A percentile compares a stretch with the other conserved stretches of the same genome.
Conservation (phyloP, 139 green algal species). For the Penium margaritaceum region DNA sequence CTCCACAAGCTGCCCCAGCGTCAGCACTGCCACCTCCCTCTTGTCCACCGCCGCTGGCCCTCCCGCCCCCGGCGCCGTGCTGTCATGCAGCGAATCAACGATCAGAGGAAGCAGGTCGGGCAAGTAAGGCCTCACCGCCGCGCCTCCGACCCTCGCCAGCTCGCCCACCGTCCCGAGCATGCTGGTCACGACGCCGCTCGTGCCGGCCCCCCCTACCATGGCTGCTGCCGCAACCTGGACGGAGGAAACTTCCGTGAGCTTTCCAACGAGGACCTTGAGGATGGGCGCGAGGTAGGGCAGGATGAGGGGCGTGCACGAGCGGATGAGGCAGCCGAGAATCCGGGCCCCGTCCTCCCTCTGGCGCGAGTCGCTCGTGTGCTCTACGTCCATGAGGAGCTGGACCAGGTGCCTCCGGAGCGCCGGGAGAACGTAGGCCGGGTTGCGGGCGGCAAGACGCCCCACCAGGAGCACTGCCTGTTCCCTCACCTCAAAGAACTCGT, state of each 20-base stretch:
- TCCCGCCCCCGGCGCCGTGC: too few species aligned
- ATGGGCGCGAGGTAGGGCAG: conserved; percentile 81
- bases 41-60: conserved; percentile 41
- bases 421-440: conserved; percentile 84
- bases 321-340: conserved; percentile 77
- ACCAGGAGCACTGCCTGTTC: conserved; percentile 64
- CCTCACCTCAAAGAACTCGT: conserved; percentile 69
- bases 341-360: conserved; percentile 62
- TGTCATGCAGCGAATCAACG: conserved; percentile 71
- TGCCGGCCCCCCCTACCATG: conserved; percentile 36
- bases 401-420: conserved; percentile 79
- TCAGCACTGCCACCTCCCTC: conserved; percentile 65
- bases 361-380: conserved; percentile 60
- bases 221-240: conserved; percentile 1
- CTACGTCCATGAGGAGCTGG: conserved; percentile 78
- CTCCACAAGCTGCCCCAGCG: conserved; percentile 71
- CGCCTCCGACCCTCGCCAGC: conserved; percentile 66
- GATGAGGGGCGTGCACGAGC: conserved; percentile 60
- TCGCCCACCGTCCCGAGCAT: conserved; percentile 75
- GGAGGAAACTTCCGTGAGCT: conserved; percentile 52
- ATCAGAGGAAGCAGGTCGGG: conserved; percentile 75
- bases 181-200: conserved; percentile 53
- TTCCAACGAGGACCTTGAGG: conserved; percentile 59
- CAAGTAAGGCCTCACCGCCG: conserved; percentile 62
- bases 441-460: conserved; percentile 66